These are phyloP conservation scores for Viola pubescens DNA, from an alignment of 441 rosid genomes.

Conservation along the genomic window DNA sequence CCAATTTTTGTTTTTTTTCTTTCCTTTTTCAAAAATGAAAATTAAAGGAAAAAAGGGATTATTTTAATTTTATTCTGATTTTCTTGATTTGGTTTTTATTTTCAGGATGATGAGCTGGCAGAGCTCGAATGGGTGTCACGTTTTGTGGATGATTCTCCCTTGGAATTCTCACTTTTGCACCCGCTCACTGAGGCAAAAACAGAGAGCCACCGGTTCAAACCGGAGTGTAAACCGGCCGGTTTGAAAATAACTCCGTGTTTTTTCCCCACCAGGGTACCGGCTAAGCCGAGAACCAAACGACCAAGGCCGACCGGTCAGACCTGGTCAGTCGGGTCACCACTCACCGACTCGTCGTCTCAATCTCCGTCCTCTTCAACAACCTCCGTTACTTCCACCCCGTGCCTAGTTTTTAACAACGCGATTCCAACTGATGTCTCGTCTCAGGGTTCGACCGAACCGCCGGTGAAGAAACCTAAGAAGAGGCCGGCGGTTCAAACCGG, in stretches of 20 bases:
- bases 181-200: conserved; percentile 29
- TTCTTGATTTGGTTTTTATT: conserved; percentile 12
- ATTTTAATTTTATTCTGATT: neutral
- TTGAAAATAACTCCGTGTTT: conserved; percentile 18
- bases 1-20: neutral
- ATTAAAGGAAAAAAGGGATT: neutral
- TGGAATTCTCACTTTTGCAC: conserved; percentile 38
- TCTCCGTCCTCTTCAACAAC: conserved; percentile 28
- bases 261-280: conserved; percentile 46
- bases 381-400: conserved; percentile 16
- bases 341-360: conserved; percentile 23
- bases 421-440: conserved; percentile 17
- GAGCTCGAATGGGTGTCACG: conserved; percentile 87
- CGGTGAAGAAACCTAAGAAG: conserved; percentile 38
- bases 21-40: neutral
- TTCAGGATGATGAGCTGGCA: conserved; percentile 54
- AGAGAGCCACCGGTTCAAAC: conserved; percentile 23
- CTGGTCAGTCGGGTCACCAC: conserved; percentile 53
- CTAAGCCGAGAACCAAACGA: conserved; percentile 77
- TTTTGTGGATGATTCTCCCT: conserved; percentile 69
- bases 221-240: conserved; percentile 10
- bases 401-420: conserved; percentile 15
- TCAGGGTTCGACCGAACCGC: conserved; percentile 22
- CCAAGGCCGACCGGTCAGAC: conserved; percentile 35
- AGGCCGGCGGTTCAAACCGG: conserved; percentile 20